A percentile compares a stretch with the other conserved stretches of the same genome.
phyloP scores from a whole-genome alignment of 345 rosid genomes.

The Gossypium sturtianum region DNA sequence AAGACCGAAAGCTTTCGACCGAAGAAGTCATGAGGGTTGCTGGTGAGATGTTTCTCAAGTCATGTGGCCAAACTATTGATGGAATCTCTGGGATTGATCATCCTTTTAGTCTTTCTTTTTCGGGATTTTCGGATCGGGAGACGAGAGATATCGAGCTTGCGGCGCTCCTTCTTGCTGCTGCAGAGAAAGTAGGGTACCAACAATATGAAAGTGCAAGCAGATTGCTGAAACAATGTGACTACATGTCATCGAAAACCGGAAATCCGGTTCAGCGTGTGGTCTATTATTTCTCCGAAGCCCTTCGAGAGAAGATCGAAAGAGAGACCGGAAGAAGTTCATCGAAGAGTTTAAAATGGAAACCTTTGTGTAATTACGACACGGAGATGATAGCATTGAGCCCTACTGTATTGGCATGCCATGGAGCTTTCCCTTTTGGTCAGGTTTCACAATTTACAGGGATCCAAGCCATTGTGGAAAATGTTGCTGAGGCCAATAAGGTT shows the following conservation, averaged over 20 bases:
- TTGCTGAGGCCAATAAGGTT: constrained; percentile 31
- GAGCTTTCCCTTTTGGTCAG: constrained; percentile 30
- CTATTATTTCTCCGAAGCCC: constrained; percentile 37
- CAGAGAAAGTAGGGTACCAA: constrained; percentile 33
- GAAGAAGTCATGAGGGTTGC: constrained; percentile 45
- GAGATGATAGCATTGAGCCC: constrained; percentile 10
- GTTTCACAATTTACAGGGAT: constrained; percentile 33
- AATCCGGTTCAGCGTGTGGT: constrained; percentile 40
- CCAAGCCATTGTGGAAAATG: constrained; percentile 42
- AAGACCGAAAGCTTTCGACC: constrained; percentile 18
- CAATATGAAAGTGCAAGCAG: constrained; percentile 38
- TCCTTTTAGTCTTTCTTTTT: constrained; percentile 22
- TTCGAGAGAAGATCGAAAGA: constrained; percentile 38
- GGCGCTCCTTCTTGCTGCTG: constrained; percentile 35
- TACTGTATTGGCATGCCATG: constrained; percentile 21
- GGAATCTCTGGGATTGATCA: constrained; percentile 3
- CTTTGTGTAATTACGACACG: constrained; percentile 9
- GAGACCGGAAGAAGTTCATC: constrained; percentile 24
- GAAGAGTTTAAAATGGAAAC: constrained; percentile 2
- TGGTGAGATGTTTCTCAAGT: constrained; percentile 37
- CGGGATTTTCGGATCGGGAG: constrained; percentile 31
- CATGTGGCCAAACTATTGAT: constrained; percentile 13
- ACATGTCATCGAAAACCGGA: constrained; percentile 27
- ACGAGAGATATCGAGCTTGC: constrained; percentile 36
- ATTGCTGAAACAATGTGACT: constrained; percentile 31